A percentile compares a stretch with the other conserved stretches of the same genome.
phyloP scores from a whole-genome alignment of 192 early-diverging fungal genomes.

The Dissophora ornata region DNA sequence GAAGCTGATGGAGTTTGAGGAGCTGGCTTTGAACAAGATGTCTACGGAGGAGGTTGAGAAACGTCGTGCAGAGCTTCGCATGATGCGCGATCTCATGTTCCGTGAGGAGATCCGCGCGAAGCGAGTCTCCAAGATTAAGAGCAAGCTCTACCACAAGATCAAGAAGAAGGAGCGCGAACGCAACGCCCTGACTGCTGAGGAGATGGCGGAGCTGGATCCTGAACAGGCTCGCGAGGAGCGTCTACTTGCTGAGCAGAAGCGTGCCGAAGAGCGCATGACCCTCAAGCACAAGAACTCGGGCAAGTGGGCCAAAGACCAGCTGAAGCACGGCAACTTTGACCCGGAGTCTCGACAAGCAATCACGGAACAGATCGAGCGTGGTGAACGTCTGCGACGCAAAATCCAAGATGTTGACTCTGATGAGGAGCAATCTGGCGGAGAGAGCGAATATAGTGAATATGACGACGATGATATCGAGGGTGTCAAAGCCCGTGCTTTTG shows the following conservation, averaged over 20 bases:
- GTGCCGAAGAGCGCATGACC: conserved; percentile 93
- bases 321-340: conserved; percentile 68
- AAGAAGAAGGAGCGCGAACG: conserved; percentile 82
- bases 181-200: conserved; percentile 61
- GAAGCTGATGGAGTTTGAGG: conserved; percentile 82
- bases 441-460: conserved; percentile 58
- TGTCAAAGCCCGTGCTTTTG: conserved; percentile 52
- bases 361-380: conserved; percentile 83
- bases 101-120: conserved; percentile 92
- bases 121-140: conserved; percentile 96
- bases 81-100: conserved; percentile 95
- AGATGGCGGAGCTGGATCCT: conserved; percentile 74
- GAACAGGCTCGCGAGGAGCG: conserved; percentile 73
- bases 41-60: conserved; percentile 83
- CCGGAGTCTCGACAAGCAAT: conserved; percentile 80
- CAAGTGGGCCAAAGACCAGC: conserved; percentile 94
- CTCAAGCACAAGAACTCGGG: conserved; percentile 94
- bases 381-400: conserved; percentile 83
- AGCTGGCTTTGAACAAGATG: conserved; percentile 86
- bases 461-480: conserved; percentile 62
- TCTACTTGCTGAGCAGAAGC: conserved; percentile 76
- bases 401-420: conserved; percentile 79
- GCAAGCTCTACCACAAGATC: conserved; percentile 93
- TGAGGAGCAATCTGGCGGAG: conserved; percentile 61
- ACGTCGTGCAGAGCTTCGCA: conserved; percentile 81